A percentile compares a stretch with the other conserved stretches of the same genome.
phyloP scores from a whole-genome alignment of 192 early-diverging fungal species.

The Rhizophagus prolifer region DNA sequence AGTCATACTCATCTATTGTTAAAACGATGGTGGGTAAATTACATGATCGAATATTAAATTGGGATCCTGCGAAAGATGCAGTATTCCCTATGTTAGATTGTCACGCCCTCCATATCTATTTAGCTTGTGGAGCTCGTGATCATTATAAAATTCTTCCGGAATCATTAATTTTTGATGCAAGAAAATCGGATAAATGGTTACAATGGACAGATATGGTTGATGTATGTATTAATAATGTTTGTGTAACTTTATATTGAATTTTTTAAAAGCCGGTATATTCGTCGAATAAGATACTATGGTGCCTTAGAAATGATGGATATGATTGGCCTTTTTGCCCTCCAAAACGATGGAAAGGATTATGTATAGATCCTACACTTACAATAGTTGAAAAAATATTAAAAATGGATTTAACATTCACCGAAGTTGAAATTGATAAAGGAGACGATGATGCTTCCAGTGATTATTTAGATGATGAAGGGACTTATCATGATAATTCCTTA shows the following conservation, averaged over 20 bases:
- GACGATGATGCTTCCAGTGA: not conserved
- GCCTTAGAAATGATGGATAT: conserved; percentile 13
- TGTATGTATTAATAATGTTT: not conserved
- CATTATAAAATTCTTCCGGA: not conserved
- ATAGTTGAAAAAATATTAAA: not conserved
- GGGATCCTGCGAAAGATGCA: conserved; percentile 9
- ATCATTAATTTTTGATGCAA: conserved; percentile 9
- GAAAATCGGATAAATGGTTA: conserved; percentile 17
- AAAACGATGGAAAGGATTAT: conserved; percentile 12
- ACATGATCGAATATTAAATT: conserved; percentile 7
- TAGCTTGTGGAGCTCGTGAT: not conserved
- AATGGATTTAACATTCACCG: not conserved
- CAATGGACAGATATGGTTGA: conserved; percentile 26
- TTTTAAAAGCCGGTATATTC: conserved; percentile 2
- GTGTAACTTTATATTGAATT: not conserved
- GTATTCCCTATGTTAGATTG: conserved; percentile 1
- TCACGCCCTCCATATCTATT: conserved; percentile 17
- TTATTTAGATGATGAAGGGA: not conserved
- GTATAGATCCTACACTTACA: not conserved
- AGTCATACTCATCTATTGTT: not conserved
- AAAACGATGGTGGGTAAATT: not conserved
- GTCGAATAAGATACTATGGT: conserved; percentile 22
- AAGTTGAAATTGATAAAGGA: not conserved
- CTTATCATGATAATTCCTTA: not conserved
- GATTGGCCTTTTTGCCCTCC: not conserved